Evolutionary conservation across 2,329 filamentous ascomycete genomes (phyloP).

Genomic region (Fusarium sp.): DNA sequence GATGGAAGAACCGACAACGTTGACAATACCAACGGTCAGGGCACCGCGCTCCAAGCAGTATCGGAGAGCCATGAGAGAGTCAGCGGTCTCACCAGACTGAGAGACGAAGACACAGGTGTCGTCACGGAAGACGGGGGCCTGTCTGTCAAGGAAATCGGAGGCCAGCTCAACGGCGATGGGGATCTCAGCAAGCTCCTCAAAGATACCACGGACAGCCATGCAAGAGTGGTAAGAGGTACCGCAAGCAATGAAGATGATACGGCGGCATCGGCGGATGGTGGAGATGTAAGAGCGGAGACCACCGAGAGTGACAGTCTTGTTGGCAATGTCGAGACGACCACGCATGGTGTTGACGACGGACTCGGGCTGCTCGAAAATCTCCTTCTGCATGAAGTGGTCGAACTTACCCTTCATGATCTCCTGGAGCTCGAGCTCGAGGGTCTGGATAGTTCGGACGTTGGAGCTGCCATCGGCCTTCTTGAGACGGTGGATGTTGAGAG

Average conservation of each 20-base stretch:
- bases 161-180: slow-evolving; percentile 97
- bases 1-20: slow-evolving; percentile 98
- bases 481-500: slow-evolving; percentile 97
- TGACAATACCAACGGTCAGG: slow-evolving; percentile 97
- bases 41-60: slow-evolving; percentile 99
- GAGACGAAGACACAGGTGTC: slow-evolving; percentile 99
- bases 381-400: slow-evolving; percentile 99
- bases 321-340: slow-evolving; percentile 92
- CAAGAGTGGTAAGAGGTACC: slow-evolving; percentile 99
- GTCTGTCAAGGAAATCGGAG: slow-evolving; percentile 96
- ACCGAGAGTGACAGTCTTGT: slow-evolving; percentile 95
- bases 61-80: slow-evolving; percentile 94
- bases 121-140: slow-evolving; percentile 98
- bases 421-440: slow-evolving; percentile 97
- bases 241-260: slow-evolving; percentile 99
- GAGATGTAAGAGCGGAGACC: slow-evolving; percentile 95
- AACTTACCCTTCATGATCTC: slow-evolving; percentile 99
- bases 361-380: slow-evolving; percentile 99
- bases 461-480: slow-evolving; percentile 97
- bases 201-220: slow-evolving; percentile 98
- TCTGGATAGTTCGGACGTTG: slow-evolving; percentile 98
- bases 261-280: slow-evolving; percentile 94
- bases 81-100: slow-evolving; percentile 97
- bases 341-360: slow-evolving; percentile 99
- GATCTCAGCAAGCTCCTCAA: slow-evolving; percentile 98